phyloP scores from a whole-genome alignment of 2,329 filamentous ascomycete genomes.

The Zymoseptoria tritici region DNA sequence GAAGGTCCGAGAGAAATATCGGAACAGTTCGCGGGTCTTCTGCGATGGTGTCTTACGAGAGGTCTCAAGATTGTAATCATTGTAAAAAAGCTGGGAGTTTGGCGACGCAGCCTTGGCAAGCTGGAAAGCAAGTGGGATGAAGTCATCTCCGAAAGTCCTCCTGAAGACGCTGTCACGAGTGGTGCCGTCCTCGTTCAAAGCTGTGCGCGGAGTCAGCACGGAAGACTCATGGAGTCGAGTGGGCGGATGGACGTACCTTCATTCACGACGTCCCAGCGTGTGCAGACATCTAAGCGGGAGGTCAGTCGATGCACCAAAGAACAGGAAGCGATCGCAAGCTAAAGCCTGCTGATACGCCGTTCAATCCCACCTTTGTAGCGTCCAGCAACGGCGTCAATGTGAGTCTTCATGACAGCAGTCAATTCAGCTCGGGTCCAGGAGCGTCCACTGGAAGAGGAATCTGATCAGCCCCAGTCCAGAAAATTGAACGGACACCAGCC shows the following conservation, averaged over 20 bases:
- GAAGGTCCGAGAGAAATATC: too few species aligned
- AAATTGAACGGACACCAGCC: too few species aligned
- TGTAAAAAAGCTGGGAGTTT: slow-evolving; percentile 25
- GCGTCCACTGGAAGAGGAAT: background rate
- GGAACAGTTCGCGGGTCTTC: too few species aligned
- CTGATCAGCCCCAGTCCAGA: background rate
- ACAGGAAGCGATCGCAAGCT: too few species aligned
- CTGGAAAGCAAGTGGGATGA: slow-evolving; percentile 23
- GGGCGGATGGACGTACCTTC: slow-evolving; percentile 16
- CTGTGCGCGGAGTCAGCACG: background rate
- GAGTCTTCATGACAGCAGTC: slow-evolving; percentile 35
- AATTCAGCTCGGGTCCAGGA: slow-evolving; percentile 11
- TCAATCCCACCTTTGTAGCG: slow-evolving; percentile 30
- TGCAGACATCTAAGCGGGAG: slow-evolving; percentile 19
- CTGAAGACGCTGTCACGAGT: slow-evolving; percentile 21
- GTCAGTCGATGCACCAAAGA: background rate
- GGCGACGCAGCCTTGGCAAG: slow-evolving; percentile 18
- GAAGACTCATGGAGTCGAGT: background rate
- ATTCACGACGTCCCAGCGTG: slow-evolving; percentile 36
- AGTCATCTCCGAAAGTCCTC: slow-evolving; percentile 24
- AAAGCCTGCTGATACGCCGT: background rate
- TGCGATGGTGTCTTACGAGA: slow-evolving; percentile 5
- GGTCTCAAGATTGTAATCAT: slow-evolving; percentile 27
- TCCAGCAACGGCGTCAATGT: slow-evolving; percentile 34
- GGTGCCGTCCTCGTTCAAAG: slow-evolving; percentile 12